These are phyloP conservation scores for Cerioporus squamosus DNA, from an alignment of 1,284 basidiomycete genomes.

Conservation along the genomic window DNA sequence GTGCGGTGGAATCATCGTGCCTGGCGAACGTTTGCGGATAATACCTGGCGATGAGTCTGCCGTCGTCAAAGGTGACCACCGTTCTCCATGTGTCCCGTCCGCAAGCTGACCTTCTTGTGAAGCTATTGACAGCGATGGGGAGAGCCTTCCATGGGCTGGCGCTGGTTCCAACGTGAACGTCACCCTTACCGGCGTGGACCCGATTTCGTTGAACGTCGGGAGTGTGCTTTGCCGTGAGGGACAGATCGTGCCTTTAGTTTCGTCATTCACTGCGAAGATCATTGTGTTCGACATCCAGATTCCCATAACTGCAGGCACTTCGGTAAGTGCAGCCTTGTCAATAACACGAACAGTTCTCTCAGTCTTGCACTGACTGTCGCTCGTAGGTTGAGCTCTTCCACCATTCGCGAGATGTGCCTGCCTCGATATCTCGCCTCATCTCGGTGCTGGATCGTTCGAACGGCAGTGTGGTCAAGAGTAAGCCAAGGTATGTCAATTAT, in stretches of 20 bases:
- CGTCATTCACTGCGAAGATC: constrained; percentile 83
- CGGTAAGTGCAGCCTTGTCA: constrained; percentile 52
- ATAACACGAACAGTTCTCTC: too few species aligned
- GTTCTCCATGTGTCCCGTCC: too few species aligned
- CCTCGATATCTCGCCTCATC: constrained; percentile 81
- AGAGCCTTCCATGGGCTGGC: constrained; percentile 83
- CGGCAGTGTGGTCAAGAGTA: constrained; percentile 77
- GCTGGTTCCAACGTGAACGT: constrained; percentile 91
- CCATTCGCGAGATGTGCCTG: constrained; percentile 92
- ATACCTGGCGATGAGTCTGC: constrained; percentile 93
- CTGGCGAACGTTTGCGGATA: constrained; percentile 87
- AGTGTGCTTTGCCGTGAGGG: constrained; percentile 84
- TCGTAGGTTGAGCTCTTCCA: constrained; percentile 89
- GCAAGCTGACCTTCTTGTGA: constrained; percentile 6
- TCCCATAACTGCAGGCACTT: constrained; percentile 88
- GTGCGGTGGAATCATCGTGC: constrained; percentile 88
- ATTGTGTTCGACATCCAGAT: constrained; percentile 93
- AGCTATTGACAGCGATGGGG: constrained; percentile 91
- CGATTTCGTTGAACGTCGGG: constrained; percentile 86
- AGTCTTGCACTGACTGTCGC: background rate
- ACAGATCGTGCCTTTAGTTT: constrained; percentile 75
- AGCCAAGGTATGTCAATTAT: constrained; percentile 68
- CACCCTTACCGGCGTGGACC: constrained; percentile 85
- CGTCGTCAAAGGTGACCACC: constrained; percentile 72
- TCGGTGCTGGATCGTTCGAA: constrained; percentile 79